Evolutionary conservation across 2,329 filamentous ascomycete species (phyloP).

Genomic region (Gaeumannomyces sp.): DNA sequence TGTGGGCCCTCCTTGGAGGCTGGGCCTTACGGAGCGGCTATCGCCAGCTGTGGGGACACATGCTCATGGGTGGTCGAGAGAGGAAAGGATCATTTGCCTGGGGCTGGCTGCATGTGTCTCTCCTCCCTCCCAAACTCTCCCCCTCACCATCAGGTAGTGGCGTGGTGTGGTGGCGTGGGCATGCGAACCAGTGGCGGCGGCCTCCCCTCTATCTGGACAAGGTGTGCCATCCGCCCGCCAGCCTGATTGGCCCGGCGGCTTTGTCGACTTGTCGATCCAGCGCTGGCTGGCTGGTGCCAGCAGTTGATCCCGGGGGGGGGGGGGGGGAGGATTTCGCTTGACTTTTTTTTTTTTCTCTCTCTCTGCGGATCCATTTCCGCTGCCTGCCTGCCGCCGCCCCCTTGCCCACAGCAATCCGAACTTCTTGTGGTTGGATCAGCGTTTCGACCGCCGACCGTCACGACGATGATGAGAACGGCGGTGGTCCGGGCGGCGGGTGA

Average conservation of each 20-base stretch:
- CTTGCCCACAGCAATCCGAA: neutral
- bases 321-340: too few relatives aligned
- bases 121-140: neutral
- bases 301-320: too few relatives aligned
- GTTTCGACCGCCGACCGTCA: neutral
- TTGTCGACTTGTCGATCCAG: neutral
- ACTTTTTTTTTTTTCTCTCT: too few relatives aligned
- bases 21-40: neutral
- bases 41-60: neutral
- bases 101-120: neutral
- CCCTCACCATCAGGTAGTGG: too few relatives aligned
- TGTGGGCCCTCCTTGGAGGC: neutral
- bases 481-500: neutral
- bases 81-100: neutral
- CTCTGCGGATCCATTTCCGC: too few relatives aligned
- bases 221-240: neutral
- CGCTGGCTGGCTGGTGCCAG: too few relatives aligned
- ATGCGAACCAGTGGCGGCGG: too few relatives aligned
- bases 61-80: too few relatives aligned
- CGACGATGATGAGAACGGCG: too few relatives aligned
- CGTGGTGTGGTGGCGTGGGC: too few relatives aligned
- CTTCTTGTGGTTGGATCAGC: neutral
- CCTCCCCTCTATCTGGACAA: neutral
- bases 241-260: neutral
- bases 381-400: neutral